Base-by-base conservation (phyloP, 129 eudicot species). In the Ambrosia trifida region DNA sequence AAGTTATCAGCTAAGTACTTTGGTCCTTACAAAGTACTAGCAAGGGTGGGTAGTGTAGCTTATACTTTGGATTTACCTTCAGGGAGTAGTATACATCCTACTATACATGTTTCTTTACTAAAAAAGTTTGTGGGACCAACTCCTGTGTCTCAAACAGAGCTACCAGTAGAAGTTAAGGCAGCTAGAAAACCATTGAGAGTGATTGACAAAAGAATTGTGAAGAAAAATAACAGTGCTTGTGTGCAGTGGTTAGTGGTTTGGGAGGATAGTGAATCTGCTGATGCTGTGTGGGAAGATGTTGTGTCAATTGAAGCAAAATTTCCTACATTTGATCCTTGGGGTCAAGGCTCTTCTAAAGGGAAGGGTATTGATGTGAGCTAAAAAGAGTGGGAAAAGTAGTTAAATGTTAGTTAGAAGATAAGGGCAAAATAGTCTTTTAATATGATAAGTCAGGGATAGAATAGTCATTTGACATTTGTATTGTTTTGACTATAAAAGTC, bases 301-400 rank as follows among this genome's bases (percentile, higher is more conserved):
- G 31, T 8, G 3, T 3, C 7, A 7, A 17, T 63, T 32, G 4
- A 5, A 1, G 3, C 7, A 28, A 2, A 3, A 30, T 38, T 13
- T 35, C 49, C 68, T 1, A 14, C 6, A 14, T 63, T 63, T 16
- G 68, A 63, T 38, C 31, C 68, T 63, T 63, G 49, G 50, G 68
- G 68, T 35, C 68, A 63, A 63, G 68, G 68, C 16, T 36, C 68
- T 2, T 36, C 68, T 36, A 16, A 38, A 35, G 30, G 49, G 7
- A 49, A 11, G 20, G 14, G 68, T 9, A 63, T 63, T 38, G 49
- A 35, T 38, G 17, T 45, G 35, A 7, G 28, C 28, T 0, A 0
- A 24, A n/a, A n/a, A n/a, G n/a, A n/a, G n/a, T n/a, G n/a, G n/a
- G 28, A 24, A 24, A 24, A 1, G 0, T 24, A 24, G 28, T 24